Conservation (phyloP, 257 asterid genomes). For the Lantana camara region DNA sequence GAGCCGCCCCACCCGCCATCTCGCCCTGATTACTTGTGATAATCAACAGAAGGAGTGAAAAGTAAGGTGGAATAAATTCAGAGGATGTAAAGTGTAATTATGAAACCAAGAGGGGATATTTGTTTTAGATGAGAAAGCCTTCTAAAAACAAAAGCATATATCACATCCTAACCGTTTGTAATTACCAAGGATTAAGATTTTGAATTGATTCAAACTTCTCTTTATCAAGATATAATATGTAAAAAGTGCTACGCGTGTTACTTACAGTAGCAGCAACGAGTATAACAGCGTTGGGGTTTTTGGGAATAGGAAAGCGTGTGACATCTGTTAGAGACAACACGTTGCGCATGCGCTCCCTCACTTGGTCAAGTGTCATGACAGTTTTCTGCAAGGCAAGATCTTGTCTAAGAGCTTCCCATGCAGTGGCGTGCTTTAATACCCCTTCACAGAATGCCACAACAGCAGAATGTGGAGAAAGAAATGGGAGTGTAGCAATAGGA, state of each 20-base stretch:
- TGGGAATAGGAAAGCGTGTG: conserved; percentile 91
- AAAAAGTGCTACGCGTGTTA: conserved; percentile 20
- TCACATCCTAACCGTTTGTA: no score
- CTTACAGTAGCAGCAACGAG: conserved; percentile 95
- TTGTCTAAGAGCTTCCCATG: conserved; percentile 92
- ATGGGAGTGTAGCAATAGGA: conserved; percentile 90
- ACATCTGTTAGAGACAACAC: conserved; percentile 93
- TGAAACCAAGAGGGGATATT: no score
- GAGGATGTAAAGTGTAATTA: no score
- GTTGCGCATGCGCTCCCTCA: conserved; percentile 79
- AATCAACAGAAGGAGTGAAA: no score
- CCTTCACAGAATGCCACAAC: conserved; percentile 98
- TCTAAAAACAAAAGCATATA: not conserved
- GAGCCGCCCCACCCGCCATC: no score
- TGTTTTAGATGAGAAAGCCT: not conserved
- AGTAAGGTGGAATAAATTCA: no score
- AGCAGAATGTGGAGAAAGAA: conserved; percentile 96
- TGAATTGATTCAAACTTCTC: not conserved
- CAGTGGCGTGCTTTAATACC: conserved; percentile 85
- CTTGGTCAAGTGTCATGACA: conserved; percentile 74
- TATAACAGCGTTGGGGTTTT: conserved; percentile 79
- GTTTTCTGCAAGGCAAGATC: conserved; percentile 61
- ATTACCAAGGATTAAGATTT: no score
- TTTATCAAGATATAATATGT: not conserved
- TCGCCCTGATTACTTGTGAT: no score